Percentiles rank a stretch among this genome's conserved stretches.
phyloP scores from a whole-genome alignment of 768 basidiomycete genomes.

The Lactarius sanguifluus region DNA sequence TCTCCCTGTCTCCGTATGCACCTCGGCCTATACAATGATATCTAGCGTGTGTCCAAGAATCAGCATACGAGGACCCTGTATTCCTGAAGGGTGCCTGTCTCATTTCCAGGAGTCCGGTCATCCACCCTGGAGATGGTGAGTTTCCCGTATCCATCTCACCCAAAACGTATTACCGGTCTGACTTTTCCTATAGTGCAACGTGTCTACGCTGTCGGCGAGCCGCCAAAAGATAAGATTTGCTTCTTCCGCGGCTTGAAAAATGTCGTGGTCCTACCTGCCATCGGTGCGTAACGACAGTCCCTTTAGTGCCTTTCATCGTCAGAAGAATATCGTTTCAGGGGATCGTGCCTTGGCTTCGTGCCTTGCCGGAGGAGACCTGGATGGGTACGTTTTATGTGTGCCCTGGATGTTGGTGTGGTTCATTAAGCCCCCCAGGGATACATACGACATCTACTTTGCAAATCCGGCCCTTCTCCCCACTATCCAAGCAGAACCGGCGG shows the following conservation, averaged over 20 bases:
- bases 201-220: slow-evolving; percentile 36
- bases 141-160: background rate
- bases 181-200: slow-evolving; percentile 26
- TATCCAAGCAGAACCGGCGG: slow-evolving; percentile 49
- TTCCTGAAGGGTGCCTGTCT: slow-evolving; percentile 18
- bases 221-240: slow-evolving; percentile 29
- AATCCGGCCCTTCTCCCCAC: slow-evolving; percentile 56
- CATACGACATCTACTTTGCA: slow-evolving; percentile 46
- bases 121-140: slow-evolving; percentile 39
- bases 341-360: slow-evolving; percentile 63
- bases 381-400: slow-evolving; percentile 50
- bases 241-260: slow-evolving; percentile 32
- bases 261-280: slow-evolving; percentile 32
- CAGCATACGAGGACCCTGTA: background rate
- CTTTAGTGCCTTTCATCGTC: background rate
- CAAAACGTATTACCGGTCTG: background rate
- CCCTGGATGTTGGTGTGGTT: background rate
- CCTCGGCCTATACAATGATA: background rate
- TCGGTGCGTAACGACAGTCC: background rate
- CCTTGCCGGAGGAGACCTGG: slow-evolving; percentile 76
- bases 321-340: slow-evolving; percentile 39
- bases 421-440: background rate
- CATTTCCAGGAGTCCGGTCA: slow-evolving; percentile 37
- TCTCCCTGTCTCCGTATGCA: background rate
- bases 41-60: slow-evolving; percentile 26